phyloP scores from a whole-genome alignment of 768 basidiomycete species.

The Tricholoma saponaceum region DNA sequence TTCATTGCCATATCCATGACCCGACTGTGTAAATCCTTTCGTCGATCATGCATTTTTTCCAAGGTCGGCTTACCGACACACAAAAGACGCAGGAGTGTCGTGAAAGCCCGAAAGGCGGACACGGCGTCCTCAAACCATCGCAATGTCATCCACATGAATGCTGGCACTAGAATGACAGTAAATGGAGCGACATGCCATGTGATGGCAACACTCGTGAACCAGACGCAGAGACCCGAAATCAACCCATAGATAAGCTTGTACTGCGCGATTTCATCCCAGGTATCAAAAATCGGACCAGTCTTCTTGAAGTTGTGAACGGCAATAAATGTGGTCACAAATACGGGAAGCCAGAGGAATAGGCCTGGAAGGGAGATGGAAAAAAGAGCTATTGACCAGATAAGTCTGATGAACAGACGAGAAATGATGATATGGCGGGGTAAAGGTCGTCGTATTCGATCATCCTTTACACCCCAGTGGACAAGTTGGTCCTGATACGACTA shows the following conservation, averaged over 20 bases:
- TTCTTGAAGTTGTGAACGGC: slow-evolving; percentile 76
- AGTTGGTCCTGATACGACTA: slow-evolving; percentile 77
- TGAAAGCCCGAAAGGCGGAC: slow-evolving; percentile 72
- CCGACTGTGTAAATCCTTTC: slow-evolving; percentile 57
- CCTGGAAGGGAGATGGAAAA: slow-evolving; percentile 69
- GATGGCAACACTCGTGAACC: slow-evolving; percentile 46
- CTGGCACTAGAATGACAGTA: slow-evolving; percentile 59
- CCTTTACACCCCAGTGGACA: slow-evolving; percentile 66
- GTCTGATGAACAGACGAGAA: slow-evolving; percentile 60
- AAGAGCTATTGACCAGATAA: slow-evolving; percentile 60
- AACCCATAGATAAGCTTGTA: slow-evolving; percentile 86
- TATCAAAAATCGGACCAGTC: slow-evolving; percentile 79
- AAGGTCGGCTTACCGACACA: slow-evolving; percentile 57
- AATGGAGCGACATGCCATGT: slow-evolving; percentile 61
- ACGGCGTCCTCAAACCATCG: slow-evolving; percentile 87
- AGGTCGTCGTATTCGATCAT: slow-evolving; percentile 76
- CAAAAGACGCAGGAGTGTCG: slow-evolving; percentile 57
- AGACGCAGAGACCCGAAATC: slow-evolving; percentile 66
- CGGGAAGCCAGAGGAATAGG: slow-evolving; percentile 76
- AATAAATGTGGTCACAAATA: slow-evolving; percentile 67
- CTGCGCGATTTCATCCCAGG: slow-evolving; percentile 88
- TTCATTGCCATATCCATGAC: slow-evolving; percentile 62
- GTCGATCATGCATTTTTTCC: slow-evolving; percentile 44
- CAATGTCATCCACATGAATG: slow-evolving; percentile 85
- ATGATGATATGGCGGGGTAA: slow-evolving; percentile 51